These are phyloP conservation scores for Sporothrix curviconia DNA, from an alignment of 2,329 filamentous ascomycete genomes.

Conservation along the genomic window DNA sequence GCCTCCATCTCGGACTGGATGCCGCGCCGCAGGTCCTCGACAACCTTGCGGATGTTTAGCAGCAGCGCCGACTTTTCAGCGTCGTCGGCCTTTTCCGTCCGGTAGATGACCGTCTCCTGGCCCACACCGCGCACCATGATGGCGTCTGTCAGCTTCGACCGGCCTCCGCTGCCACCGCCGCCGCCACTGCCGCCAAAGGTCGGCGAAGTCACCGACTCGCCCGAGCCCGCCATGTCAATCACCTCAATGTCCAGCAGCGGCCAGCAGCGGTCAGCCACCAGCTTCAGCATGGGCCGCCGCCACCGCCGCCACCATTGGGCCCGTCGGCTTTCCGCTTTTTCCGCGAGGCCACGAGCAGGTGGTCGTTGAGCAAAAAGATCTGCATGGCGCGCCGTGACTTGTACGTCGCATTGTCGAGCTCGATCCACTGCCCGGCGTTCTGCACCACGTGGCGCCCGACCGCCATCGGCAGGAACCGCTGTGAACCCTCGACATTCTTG, in stretches of 20 bases:
- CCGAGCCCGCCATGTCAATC: slow-evolving; percentile 71
- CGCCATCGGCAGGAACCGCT: slow-evolving; percentile 89
- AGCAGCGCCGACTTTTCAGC: slow-evolving; percentile 74
- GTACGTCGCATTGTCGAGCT: slow-evolving; percentile 95
- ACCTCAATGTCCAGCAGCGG: slow-evolving; percentile 87
- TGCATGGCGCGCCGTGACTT: slow-evolving; percentile 85
- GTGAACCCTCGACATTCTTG: slow-evolving; percentile 95
- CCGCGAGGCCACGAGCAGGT: slow-evolving; percentile 80
- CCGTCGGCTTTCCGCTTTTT: slow-evolving; percentile 87
- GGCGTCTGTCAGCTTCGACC: slow-evolving; percentile 69
- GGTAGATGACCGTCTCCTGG: slow-evolving; percentile 88
- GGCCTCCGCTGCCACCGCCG: slow-evolving; percentile 24
- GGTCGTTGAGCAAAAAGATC: slow-evolving; percentile 88
- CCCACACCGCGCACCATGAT: slow-evolving; percentile 84
- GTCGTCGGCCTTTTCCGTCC: slow-evolving; percentile 74
- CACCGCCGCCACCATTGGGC: slow-evolving; percentile 38
- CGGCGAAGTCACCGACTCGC: slow-evolving; percentile 40
- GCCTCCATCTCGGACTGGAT: slow-evolving; percentile 82
- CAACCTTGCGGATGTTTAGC: slow-evolving; percentile 83
- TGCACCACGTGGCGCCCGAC: slow-evolving; percentile 89
- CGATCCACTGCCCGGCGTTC: slow-evolving; percentile 89
- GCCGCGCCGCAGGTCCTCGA: slow-evolving; percentile 83
- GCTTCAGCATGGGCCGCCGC: slow-evolving; percentile 61
- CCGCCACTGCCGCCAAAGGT: slow-evolving; percentile 23
- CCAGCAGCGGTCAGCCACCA: slow-evolving; percentile 93